Evolutionary conservation across 23 red algal genomes (phyloP), one percentile per base, ranked within the genome.

Genomic region (Gracilaria vermiculophylla): DNA sequence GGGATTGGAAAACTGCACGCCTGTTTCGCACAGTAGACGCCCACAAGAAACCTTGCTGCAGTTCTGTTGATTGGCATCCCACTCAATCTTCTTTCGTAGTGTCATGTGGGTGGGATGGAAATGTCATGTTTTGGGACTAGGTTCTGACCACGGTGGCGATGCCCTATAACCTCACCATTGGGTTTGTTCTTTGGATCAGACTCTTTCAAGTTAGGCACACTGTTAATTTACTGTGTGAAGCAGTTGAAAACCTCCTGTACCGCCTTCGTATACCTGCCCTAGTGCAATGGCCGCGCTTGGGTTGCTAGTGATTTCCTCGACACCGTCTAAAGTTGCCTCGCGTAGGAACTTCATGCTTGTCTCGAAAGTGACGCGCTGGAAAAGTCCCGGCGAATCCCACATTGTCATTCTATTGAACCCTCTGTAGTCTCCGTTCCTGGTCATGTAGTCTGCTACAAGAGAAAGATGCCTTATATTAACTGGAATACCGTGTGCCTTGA

Each of bases 401-500:
- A 99, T 99, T 10, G n/a, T 81, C 24, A 67, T 29, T 19, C 97
- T 77, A 79, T 72, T 95, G 64, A 99, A 99, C 8, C 81, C 78
- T 20, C 91, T 88, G 70, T 94, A 99, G 14, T 21, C 62, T 5
- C 97, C 97, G 13, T 81, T 20, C 23, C 34, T 54, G 4, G 92
- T 95, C 92, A 89, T 85, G n/a, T 94, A 95, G 62, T 99, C 97
- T 25, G 97, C 92, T 45, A 99, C 95, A 12, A 99, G 49, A 7
- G 37, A 62, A 11, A 99, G 83, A 78, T 99, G 97, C 33, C 97
- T 89, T 28, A 81, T 58, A 69, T 99, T 91, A 2, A 99, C 97
- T 71, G 96, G 91, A 76, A 96, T 99, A 36, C 97, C 97, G 76
- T 99, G 93, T n/a, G 93, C 93, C 10, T 67, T 79, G 40, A 99